Evolutionary conservation across 768 basidiomycete genomes (phyloP).

Genomic region (Mycena epipterygia): DNA sequence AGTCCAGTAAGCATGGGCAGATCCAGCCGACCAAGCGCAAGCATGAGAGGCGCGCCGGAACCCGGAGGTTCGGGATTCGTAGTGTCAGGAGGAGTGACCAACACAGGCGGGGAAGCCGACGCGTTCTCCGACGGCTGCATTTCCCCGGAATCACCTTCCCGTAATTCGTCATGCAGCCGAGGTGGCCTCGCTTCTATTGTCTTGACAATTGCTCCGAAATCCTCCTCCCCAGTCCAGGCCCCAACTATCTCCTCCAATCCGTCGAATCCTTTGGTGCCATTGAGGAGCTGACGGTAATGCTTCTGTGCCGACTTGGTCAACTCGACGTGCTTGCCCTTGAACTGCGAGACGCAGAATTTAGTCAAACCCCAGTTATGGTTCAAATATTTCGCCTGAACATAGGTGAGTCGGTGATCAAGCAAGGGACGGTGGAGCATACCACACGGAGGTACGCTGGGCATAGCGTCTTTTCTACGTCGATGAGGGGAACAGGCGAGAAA

Average conservation of each 20-base stretch:
- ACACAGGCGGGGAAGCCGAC: too few species aligned
- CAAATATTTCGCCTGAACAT: constrained; percentile 75
- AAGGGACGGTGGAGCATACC: constrained; percentile 52
- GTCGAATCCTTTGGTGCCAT: constrained; percentile 73
- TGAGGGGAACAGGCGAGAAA: constrained; percentile 78
- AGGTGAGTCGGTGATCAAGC: not conserved
- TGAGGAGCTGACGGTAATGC: constrained; percentile 64
- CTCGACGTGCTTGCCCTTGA: constrained; percentile 74
- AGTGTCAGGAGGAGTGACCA: constrained; percentile 69
- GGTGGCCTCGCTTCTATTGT: constrained; percentile 60
- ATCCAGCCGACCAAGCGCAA: constrained; percentile 29
- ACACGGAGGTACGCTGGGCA: constrained; percentile 82
- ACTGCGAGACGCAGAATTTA: constrained; percentile 89
- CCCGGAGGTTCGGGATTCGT: constrained; percentile 72
- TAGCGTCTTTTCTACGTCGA: constrained; percentile 77
- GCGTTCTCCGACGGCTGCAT: constrained; percentile 38
- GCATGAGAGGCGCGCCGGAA: constrained; percentile 59
- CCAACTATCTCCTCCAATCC: constrained; percentile 66
- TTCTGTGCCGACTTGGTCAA: constrained; percentile 73
- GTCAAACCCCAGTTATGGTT: constrained; percentile 87
- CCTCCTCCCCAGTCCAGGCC: constrained; percentile 71
- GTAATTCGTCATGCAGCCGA: constrained; percentile 12
- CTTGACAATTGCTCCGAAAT: constrained; percentile 67
- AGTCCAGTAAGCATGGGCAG: constrained; percentile 51
- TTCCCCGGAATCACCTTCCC: constrained; percentile 24